Percentiles rank a stretch among this genome's conserved stretches.
Evolutionary conservation across 805 yeast genomes (phyloP).

Genomic region (Monosporozyma siamensis): DNA sequence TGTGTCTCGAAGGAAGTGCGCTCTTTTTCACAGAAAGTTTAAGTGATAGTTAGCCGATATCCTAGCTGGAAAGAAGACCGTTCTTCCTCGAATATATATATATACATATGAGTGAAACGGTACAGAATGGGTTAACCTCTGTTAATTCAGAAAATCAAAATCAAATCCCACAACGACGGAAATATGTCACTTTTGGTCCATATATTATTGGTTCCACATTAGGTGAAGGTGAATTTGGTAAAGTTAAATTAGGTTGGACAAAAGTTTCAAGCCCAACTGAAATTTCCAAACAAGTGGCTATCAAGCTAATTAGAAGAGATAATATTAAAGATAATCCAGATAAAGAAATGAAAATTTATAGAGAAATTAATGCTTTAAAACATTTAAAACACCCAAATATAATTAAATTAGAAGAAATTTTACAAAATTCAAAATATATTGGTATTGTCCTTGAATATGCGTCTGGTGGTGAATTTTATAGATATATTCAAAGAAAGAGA

Average conservation of each 20-base stretch:
- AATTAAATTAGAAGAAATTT: slow-evolving; percentile 82
- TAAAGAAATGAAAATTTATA: slow-evolving; percentile 77
- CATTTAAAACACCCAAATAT: slow-evolving; percentile 88
- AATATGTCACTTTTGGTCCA: slow-evolving; percentile 80
- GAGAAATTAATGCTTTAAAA: slow-evolving; percentile 88
- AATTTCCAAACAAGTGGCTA: slow-evolving; percentile 76
- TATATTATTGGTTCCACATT: slow-evolving; percentile 85
- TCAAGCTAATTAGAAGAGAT: slow-evolving; percentile 82
- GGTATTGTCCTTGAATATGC: slow-evolving; percentile 97
- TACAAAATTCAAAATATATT: slow-evolving; percentile 88
- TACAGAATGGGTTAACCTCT: not conserved
- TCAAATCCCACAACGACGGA: slow-evolving; percentile 7
- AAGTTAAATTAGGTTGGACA: slow-evolving; percentile 96
- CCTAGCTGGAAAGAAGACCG: no score
- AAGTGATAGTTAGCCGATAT: no score
- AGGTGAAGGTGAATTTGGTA: slow-evolving; percentile 98
- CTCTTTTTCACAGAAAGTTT: no score
- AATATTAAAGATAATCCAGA: slow-evolving; percentile 75
- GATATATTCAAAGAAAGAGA: slow-evolving; percentile 77
- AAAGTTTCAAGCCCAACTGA: slow-evolving; percentile 20
- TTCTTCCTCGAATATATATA: no score
- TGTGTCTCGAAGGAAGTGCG: no score
- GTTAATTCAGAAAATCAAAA: not conserved
- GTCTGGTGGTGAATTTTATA: slow-evolving; percentile 94
- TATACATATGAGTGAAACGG: not conserved